These are phyloP conservation scores for Wickerhamia fluorescens DNA, from an alignment of 805 yeast species.

Conservation along the genomic window DNA sequence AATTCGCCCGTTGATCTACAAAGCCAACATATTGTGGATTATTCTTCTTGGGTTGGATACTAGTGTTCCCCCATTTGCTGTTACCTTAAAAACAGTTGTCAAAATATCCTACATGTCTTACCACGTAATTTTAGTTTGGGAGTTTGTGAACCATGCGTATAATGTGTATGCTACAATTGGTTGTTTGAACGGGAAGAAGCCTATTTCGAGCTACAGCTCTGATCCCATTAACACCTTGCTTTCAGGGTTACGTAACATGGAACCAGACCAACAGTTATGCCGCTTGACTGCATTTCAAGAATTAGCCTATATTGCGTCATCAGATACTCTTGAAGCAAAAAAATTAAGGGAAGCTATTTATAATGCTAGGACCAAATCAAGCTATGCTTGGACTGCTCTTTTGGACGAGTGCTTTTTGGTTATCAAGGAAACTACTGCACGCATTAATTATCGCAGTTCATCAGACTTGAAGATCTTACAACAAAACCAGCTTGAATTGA, in stretches of 20 bases:
- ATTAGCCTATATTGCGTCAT: slow-evolving; percentile 51
- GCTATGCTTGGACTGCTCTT: slow-evolving; percentile 50
- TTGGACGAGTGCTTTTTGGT: slow-evolving; percentile 54
- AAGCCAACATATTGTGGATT: slow-evolving; percentile 19
- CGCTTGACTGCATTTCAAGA: slow-evolving; percentile 72
- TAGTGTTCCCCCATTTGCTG: slow-evolving; percentile 29
- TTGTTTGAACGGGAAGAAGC: slow-evolving; percentile 59
- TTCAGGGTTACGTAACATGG: slow-evolving; percentile 54
- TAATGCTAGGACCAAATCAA: slow-evolving; percentile 38
- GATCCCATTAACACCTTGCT: slow-evolving; percentile 59
- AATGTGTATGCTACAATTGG: slow-evolving; percentile 66
- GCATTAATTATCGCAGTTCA: slow-evolving; percentile 28
- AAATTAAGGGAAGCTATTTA: slow-evolving; percentile 50
- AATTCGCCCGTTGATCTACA: slow-evolving; percentile 38
- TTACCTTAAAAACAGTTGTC: slow-evolving; percentile 23
- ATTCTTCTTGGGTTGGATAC: slow-evolving; percentile 31
- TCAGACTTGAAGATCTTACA: slow-evolving; percentile 25
- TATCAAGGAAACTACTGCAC: slow-evolving; percentile 41
- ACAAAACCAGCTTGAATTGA: slow-evolving; percentile 14
- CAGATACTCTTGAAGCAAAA: slow-evolving; percentile 27
- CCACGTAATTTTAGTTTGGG: slow-evolving; percentile 41
- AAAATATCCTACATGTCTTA: slow-evolving; percentile 20
- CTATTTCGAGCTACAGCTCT: slow-evolving; percentile 51
- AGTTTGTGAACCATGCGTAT: slow-evolving; percentile 48
- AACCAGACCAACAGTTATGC: slow-evolving; percentile 20